Base-by-base conservation (phyloP, 2,329 filamentous ascomycete species). In the Hymenoscyphus infarciens region DNA sequence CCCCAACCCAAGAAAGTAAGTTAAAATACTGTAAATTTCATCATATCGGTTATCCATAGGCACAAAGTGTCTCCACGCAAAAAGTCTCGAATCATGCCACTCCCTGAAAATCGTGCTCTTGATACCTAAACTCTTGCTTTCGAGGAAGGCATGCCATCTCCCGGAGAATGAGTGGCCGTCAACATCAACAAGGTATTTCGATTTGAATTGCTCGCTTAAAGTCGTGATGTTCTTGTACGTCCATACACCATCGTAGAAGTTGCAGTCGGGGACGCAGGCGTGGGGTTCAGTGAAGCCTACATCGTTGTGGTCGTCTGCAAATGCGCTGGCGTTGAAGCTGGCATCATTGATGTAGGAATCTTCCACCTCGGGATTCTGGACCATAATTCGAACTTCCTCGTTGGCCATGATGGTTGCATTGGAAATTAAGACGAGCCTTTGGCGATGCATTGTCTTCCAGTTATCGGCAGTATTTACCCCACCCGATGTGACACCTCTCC, bases 41-140 rank as follows among this genome's bases (percentile, higher is more conserved):
- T 83, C 77, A 70, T 87, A 92, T 1, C 86, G 83, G 70, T 84
- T 89, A 72, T 92, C 88, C 82, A 94, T 87, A 16, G 91, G 91
- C 1, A 92, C 87, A 69, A 91, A 94, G 75, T 95, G 91, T 70
- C 86, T 85, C 90, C 91, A 95, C 0, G 89, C 82, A 1, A 91
- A 79, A 1, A 94, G 79, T 2, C 90, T 81, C 54, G 82, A 83
- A 73, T 93, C 90, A 71, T 93, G 90, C 91, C 90, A 95, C 74
- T 95, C 91, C 22, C 84, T 82, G 76, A 87, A 95, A 25, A 94
- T 78, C 0, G 90, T 92, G 5, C 87, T 85, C 77, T 94, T 95
- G 76, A 95, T 84, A 0, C 88, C 88, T 8, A 93, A 74, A 16
- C 84, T 87, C 1, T 85, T 89, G 33, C 85, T 89, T 38, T 83